Evolutionary conservation across 2,329 filamentous ascomycete genomes (phyloP).

Genomic region (Aspergillus transmontanensis): DNA sequence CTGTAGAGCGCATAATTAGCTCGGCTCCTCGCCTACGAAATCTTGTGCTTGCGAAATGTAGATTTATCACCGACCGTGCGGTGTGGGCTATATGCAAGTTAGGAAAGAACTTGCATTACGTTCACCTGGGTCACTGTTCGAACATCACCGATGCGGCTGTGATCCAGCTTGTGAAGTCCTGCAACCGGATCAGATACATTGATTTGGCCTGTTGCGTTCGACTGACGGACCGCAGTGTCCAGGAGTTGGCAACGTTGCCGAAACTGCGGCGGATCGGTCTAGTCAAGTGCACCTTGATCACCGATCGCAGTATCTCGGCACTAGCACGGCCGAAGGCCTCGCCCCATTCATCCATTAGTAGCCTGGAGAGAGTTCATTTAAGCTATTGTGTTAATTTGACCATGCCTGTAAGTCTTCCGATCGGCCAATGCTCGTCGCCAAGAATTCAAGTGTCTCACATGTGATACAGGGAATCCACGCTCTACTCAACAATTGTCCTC

Average conservation of each 20-base stretch:
- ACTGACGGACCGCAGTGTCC: constrained; percentile 85
- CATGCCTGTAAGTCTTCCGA: constrained; percentile 64
- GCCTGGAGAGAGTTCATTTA: constrained; percentile 88
- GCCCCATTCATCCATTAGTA: constrained; percentile 63
- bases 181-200: constrained; percentile 95
- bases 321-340: constrained; percentile 67
- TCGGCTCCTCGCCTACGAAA: constrained; percentile 87
- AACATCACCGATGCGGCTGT: constrained; percentile 90
- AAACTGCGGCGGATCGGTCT: constrained; percentile 93
- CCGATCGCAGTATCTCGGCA: constrained; percentile 83
- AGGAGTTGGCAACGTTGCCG: constrained; percentile 78
- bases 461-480: constrained; percentile 76
- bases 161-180: constrained; percentile 76
- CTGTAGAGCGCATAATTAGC: constrained; percentile 84
- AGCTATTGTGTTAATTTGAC: constrained; percentile 91
- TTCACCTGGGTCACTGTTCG: constrained; percentile 91
- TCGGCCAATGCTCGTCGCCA: not conserved
- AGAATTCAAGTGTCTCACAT: constrained; percentile 5
- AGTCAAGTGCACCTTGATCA: constrained; percentile 90
- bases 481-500: constrained; percentile 85
- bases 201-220: constrained; percentile 93
- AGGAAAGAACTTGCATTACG: constrained; percentile 94
- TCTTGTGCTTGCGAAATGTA: constrained; percentile 90
- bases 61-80: constrained; percentile 85
- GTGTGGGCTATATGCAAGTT: constrained; percentile 85